Conservation (phyloP, 208 protist species). For the Paratrypanosoma confusum region DNA sequence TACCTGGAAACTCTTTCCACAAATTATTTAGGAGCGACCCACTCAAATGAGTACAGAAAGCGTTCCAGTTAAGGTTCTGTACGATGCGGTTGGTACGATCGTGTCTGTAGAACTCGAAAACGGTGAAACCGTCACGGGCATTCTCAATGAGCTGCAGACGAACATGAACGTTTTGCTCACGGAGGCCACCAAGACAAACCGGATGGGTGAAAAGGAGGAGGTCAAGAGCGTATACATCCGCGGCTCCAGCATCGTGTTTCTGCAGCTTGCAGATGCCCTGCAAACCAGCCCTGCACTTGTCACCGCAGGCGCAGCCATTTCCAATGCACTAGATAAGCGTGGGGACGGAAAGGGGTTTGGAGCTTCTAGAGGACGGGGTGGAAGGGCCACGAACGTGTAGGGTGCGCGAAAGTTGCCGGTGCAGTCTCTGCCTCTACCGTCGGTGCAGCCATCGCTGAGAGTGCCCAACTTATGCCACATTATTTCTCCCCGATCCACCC, state of each 20-base stretch:
- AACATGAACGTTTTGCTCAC: slow-evolving; percentile 88
- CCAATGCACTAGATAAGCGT: slow-evolving; percentile 52
- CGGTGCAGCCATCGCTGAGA: too few relatives aligned
- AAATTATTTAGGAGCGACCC: too few relatives aligned
- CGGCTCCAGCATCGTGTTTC: slow-evolving; percentile 85
- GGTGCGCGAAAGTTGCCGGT: background rate
- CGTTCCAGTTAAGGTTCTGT: slow-evolving; percentile 91
- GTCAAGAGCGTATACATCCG: slow-evolving; percentile 78
- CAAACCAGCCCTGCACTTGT: slow-evolving; percentile 57
- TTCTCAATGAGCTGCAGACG: slow-evolving; percentile 74
- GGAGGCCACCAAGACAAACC: slow-evolving; percentile 60
- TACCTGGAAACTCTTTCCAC: too few relatives aligned
- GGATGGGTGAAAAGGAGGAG: slow-evolving; percentile 40
- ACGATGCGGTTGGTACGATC: slow-evolving; percentile 80
- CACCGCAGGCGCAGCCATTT: slow-evolving; percentile 34
- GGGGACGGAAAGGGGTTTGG: slow-evolving; percentile 80
- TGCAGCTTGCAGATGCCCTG: slow-evolving; percentile 87
- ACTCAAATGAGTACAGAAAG: slow-evolving; percentile 30
- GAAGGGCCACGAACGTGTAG: slow-evolving; percentile 7
- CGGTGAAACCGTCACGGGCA: slow-evolving; percentile 86
- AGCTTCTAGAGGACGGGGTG: slow-evolving; percentile 9
- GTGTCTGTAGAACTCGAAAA: slow-evolving; percentile 87
- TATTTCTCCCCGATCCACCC: too few relatives aligned
- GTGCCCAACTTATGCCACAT: too few relatives aligned
- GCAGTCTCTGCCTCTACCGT: too few relatives aligned